Percentiles rank a stretch among this genome's conserved stretches.
Evolutionary conservation across 495 filamentous ascomycete genomes (phyloP).

Genomic region (Neurospora sp.): DNA sequence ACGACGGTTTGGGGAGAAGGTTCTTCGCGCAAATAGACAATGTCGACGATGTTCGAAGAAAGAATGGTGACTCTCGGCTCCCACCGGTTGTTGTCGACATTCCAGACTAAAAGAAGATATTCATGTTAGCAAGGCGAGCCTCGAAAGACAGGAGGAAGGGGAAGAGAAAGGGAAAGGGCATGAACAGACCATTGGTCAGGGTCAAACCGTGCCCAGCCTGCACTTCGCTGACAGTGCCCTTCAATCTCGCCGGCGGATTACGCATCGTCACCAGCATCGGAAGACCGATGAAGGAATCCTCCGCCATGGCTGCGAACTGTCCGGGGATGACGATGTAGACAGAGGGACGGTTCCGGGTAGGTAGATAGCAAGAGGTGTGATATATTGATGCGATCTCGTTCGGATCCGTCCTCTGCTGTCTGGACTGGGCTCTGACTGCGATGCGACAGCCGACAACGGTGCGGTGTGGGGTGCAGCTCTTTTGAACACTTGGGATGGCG

Average conservation of each 20-base stretch:
- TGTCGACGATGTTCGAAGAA: slow-evolving; percentile 28
- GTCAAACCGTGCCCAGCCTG: slow-evolving; percentile 60
- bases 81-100: slow-evolving; percentile 18
- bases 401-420: background rate
- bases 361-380: background rate
- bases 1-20: slow-evolving; percentile 1
- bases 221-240: slow-evolving; percentile 65
- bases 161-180: background rate
- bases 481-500: background rate
- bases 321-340: background rate
- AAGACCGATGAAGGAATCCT: slow-evolving; percentile 62
- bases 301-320: slow-evolving; percentile 15
- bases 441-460: background rate
- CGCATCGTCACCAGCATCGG: slow-evolving; percentile 66
- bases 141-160: slow-evolving; percentile 1
- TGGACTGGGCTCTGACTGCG: background rate
- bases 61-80: slow-evolving; percentile 25
- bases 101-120: slow-evolving; percentile 12
- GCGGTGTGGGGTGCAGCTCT: background rate
- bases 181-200: slow-evolving; percentile 61
- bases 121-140: background rate
- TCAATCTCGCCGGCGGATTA: slow-evolving; percentile 53
- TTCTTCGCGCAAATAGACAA: slow-evolving; percentile 19
- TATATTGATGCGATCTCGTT: background rate
- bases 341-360: background rate